Percentiles rank a stretch among this genome's conserved stretches.
Evolutionary conservation across 1,139 yeast species (phyloP).

Genomic region (Kluyveromyces sp.): DNA sequence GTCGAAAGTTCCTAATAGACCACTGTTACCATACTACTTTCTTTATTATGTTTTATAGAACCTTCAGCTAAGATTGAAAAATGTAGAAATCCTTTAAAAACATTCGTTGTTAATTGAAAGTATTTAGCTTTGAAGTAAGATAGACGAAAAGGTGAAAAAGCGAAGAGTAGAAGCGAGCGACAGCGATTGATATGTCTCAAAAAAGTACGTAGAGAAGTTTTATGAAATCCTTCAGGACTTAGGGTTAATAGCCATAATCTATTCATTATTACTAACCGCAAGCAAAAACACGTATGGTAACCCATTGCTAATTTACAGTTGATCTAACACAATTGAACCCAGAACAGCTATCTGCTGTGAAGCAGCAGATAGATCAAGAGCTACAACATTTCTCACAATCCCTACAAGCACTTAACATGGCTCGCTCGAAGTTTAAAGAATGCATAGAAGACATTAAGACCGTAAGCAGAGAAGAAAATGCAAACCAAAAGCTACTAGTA

Average conservation of each 20-base stretch:
- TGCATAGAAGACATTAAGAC: constrained; percentile 65
- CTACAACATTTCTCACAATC: constrained; percentile 80
- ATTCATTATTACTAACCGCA: not conserved
- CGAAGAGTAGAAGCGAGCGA: no score
- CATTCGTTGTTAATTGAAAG: no score
- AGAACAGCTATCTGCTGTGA: constrained; percentile 77
- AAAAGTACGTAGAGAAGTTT: not conserved
- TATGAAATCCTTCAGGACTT: not conserved
- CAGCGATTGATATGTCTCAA: not conserved
- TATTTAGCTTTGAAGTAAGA: no score
- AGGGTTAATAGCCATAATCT: not conserved
- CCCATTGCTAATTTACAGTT: constrained; percentile 16
- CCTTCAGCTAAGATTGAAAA: no score
- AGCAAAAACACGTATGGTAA: no score
- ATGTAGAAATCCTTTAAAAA: no score
- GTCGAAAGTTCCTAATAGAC: no score
- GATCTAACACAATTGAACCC: constrained; percentile 69
- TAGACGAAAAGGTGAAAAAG: no score
- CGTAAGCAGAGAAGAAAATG: constrained; percentile 41
- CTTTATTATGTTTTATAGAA: no score
- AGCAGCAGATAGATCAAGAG: constrained; percentile 79
- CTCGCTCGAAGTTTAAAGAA: constrained; percentile 74
- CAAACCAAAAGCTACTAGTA: constrained; percentile 53
- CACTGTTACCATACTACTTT: no score
- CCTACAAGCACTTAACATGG: constrained; percentile 74